A percentile compares a stretch with the other conserved stretches of the same genome.
Evolutionary conservation across 768 basidiomycete genomes (phyloP).

Genomic region (Leucogyrophana mollusca): DNA sequence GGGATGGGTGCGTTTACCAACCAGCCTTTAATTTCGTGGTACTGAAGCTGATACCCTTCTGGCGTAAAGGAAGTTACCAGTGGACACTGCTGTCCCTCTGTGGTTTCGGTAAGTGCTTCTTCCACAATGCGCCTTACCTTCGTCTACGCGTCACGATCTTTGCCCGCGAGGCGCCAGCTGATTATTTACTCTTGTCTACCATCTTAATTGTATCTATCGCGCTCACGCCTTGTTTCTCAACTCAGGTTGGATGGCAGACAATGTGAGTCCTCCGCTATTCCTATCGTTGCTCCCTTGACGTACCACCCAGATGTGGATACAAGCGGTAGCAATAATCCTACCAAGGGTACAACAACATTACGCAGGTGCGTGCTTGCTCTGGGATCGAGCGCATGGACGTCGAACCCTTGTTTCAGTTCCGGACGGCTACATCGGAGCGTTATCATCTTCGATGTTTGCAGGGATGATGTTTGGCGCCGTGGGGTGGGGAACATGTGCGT

Average conservation of each 20-base stretch:
- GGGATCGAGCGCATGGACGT: constrained; percentile 8
- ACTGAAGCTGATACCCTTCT: neutral
- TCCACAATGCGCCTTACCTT: neutral
- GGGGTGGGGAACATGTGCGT: constrained; percentile 87
- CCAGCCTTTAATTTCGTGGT: too few species aligned
- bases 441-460: constrained; percentile 88
- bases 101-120: constrained; percentile 72
- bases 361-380: constrained; percentile 45
- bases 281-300: constrained; percentile 22
- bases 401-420: constrained; percentile 46
- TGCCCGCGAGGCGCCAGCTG: too few species aligned
- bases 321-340: constrained; percentile 89
- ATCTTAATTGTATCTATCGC: constrained; percentile 4
- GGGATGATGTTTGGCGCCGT: constrained; percentile 98
- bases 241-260: constrained; percentile 91
- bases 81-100: constrained; percentile 82
- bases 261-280: constrained; percentile 47
- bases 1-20: constrained; percentile 67
- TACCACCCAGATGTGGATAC: constrained; percentile 81
- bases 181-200: too few species aligned
- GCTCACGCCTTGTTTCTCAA: neutral
- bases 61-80: constrained; percentile 63
- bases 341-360: constrained; percentile 95
- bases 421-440: constrained; percentile 71
- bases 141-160: too few species aligned